These are phyloP conservation scores for Vachellia pachyceras DNA, from an alignment of 306 rosid genomes.

Conservation along the genomic window DNA sequence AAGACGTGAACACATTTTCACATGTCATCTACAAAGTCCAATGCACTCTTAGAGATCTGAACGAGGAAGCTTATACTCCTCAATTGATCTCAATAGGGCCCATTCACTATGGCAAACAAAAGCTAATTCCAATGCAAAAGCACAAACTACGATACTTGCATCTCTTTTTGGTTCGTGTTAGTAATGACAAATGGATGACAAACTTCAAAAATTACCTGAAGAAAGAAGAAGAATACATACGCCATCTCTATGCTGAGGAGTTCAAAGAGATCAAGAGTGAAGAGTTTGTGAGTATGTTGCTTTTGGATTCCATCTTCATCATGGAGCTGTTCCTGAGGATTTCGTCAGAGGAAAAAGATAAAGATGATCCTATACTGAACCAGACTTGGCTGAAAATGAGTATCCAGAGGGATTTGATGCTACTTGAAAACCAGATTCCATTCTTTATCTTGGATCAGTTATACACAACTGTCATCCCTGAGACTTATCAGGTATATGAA, in stretches of 20 bases:
- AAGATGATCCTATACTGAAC: slow-evolving; percentile 42
- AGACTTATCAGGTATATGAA: background rate
- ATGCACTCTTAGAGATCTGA: slow-evolving; percentile 39
- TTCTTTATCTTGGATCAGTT: slow-evolving; percentile 8
- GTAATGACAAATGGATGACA: background rate
- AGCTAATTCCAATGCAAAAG: background rate
- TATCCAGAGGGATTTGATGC: slow-evolving; percentile 48
- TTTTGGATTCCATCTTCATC: slow-evolving; percentile 49
- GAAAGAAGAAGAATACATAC: slow-evolving; percentile 21
- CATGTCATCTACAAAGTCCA: slow-evolving; percentile 53
- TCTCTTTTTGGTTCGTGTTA: slow-evolving; percentile 22
- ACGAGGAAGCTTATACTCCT: background rate
- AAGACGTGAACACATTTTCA: slow-evolving; percentile 9
- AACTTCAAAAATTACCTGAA: background rate
- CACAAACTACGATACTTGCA: background rate
- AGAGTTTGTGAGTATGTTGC: slow-evolving; percentile 30
- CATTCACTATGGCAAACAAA: background rate
- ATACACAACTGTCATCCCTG: slow-evolving; percentile 18
- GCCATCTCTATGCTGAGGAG: slow-evolving; percentile 33
- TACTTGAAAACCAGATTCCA: slow-evolving; percentile 66
- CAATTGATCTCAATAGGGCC: background rate
- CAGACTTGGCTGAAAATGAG: slow-evolving; percentile 52
- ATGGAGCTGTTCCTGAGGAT: slow-evolving; percentile 50
- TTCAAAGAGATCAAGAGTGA: slow-evolving; percentile 23
- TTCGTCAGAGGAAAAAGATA: slow-evolving; percentile 14